Evolutionary conservation across 768 basidiomycete species (phyloP), one percentile per base, ranked within the genome.

Genomic region (Leccinum fibrillosum): DNA sequence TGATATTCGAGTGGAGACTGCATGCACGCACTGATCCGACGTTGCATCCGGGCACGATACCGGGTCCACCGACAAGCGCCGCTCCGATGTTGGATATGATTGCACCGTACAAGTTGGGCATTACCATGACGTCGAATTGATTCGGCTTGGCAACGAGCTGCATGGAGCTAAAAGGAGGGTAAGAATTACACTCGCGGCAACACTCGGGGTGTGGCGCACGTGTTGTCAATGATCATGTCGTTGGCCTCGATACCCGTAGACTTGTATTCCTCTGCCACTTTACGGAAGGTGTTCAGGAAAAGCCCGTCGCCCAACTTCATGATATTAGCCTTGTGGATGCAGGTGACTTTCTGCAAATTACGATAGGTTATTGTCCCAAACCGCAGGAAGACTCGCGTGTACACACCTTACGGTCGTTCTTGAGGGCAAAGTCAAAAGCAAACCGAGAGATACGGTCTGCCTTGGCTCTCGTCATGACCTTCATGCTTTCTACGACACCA

Each of bases 251-350:
- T 95, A 47, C 97, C 97, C 47, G 88, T 80, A 54, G 86, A 88
- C 76, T 86, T 90, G 83, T 98, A 99, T 72, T 98, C 96, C 75
- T 98, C 93, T 34, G 94, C 97, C 59, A 99, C 85, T 59, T 86
- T 84, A 66, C 94, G 91, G 87, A 98, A 99, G 23, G 95, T 98
- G 77, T 94, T 95, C 67, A 98, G 84, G 88, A 98, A 98, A 45
- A 99, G 85, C 75, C 97, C 97, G 69, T 98, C 97, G 74, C 96
- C 96, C 66, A 98, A 88, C 76, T 99, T 99, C 97, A 99, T 99
- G 81, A 99, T 99, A 81, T 98, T 98, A 68, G 97, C 97, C 78
- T 99, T 99, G 86, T 99, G 97, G 48, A 99, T 94, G 70, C 95
- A 98, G 44, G 97, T 99, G 65, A 99, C 96, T 90, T 96, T 98